Conservation (phyloP, 1,284 basidiomycete genomes). For the Jaminaea rosea region DNA sequence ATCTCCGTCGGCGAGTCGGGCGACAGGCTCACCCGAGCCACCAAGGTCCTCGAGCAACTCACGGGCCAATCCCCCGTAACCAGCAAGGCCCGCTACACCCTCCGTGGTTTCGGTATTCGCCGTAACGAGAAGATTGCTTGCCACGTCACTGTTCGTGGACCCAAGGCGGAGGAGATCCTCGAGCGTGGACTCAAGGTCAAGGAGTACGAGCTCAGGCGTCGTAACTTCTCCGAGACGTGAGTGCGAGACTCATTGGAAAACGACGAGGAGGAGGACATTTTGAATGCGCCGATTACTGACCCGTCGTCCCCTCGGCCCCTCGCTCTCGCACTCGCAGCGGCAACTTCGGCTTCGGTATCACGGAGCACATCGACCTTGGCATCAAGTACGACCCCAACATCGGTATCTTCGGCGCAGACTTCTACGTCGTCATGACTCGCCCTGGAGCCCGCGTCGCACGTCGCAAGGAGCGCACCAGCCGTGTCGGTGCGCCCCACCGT, state of each 20-base stretch:
- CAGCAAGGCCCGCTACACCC: slow-evolving; percentile 98
- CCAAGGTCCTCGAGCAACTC: slow-evolving; percentile 98
- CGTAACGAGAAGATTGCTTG: slow-evolving; percentile 99
- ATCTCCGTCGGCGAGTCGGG: slow-evolving; percentile 99
- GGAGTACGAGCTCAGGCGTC: slow-evolving; percentile 85
- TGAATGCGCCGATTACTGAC: not conserved
- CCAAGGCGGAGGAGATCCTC: slow-evolving; percentile 96
- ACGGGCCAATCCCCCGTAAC: slow-evolving; percentile 99
- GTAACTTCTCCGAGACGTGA: slow-evolving; percentile 77
- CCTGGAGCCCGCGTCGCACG: slow-evolving; percentile 85
- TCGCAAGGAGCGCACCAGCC: slow-evolving; percentile 79
- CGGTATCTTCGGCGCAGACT: slow-evolving; percentile 48
- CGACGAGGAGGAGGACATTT: not conserved
- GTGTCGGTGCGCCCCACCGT: slow-evolving; percentile 75
- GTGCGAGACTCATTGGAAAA: slow-evolving; percentile 62
- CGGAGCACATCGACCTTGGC: slow-evolving; percentile 85
- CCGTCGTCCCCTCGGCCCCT: too few relatives aligned
- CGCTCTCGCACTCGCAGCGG: slow-evolving; percentile 38
- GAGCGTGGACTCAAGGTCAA: slow-evolving; percentile 99
- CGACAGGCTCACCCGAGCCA: slow-evolving; percentile 96
- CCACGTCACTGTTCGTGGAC: slow-evolving; percentile 98
- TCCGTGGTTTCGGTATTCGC: slow-evolving; percentile 97
- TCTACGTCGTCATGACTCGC: slow-evolving; percentile 72
- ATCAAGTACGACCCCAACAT: slow-evolving; percentile 57
- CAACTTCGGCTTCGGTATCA: slow-evolving; percentile 47